phyloP scores from a whole-genome alignment of 2,329 filamentous ascomycete species.

The Cercospora citrullina region DNA sequence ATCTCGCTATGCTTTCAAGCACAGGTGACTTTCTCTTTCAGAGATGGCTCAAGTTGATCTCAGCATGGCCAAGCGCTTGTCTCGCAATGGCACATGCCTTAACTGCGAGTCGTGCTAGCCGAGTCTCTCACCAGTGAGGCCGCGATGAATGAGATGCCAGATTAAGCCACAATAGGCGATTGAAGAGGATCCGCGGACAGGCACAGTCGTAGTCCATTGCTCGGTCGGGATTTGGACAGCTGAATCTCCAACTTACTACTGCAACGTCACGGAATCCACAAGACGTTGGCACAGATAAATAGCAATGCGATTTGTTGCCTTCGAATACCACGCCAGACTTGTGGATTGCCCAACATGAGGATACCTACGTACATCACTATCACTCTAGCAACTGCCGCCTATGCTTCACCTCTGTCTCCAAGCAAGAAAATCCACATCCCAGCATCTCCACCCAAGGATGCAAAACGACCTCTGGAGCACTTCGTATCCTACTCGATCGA shows the following conservation, averaged over 20 bases:
- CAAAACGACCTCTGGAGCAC: constrained; percentile 40
- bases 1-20: not conserved
- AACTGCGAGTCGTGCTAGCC: not conserved
- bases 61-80: not conserved
- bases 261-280: not conserved
- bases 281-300: not conserved
- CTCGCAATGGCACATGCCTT: not conserved
- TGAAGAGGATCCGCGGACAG: not conserved
- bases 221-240: not conserved
- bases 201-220: not conserved
- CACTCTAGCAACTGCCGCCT: not conserved
- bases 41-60: not conserved
- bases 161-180: not conserved
- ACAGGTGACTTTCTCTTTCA: not conserved
- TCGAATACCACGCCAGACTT: not conserved
- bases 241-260: not conserved
- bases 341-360: not conserved
- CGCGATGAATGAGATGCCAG: not conserved
- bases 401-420: not conserved
- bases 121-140: not conserved
- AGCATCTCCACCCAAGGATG: constrained; percentile 49
- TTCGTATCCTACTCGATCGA: constrained; percentile 57
- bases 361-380: not conserved
- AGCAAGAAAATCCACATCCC: not conserved
- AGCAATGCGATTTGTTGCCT: not conserved